Conservation (phyloP, 495 filamentous ascomycete genomes). For the Astrothelium macrocarpum region DNA sequence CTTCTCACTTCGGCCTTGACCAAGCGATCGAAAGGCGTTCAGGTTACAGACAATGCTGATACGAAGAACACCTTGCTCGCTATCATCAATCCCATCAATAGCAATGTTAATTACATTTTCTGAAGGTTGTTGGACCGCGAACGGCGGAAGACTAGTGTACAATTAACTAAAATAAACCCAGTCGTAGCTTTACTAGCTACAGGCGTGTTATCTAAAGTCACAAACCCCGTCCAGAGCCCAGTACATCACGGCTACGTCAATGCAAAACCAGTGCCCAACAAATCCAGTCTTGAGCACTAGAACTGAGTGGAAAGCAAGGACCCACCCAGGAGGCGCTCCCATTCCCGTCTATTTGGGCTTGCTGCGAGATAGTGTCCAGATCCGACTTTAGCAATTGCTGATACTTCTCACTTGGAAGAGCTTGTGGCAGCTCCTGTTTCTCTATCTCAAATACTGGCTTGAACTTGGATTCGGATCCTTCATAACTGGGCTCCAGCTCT, state of each 20-base stretch:
- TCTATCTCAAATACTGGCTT: neutral
- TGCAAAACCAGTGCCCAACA: conserved; percentile 1
- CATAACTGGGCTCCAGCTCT: neutral
- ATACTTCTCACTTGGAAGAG: neutral
- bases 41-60: no score
- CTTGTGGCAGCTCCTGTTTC: neutral
- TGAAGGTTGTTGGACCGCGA: no score
- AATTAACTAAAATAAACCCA: neutral
- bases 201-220: no score
- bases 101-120: no score
- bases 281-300: neutral
- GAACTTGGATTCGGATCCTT: neutral
- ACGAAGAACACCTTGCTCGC: no score
- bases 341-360: neutral
- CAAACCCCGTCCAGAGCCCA: no score
- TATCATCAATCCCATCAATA: no score
- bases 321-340: neutral
- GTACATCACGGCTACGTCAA: neutral
- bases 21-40: no score
- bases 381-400: neutral
- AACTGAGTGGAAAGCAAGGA: neutral
- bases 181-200: neutral
- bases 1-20: neutral
- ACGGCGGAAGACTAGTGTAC: no score
- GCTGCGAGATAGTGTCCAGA: neutral